Evolutionary conservation across 768 basidiomycete species (phyloP).

Genomic region (Psilocybe azurescens): DNA sequence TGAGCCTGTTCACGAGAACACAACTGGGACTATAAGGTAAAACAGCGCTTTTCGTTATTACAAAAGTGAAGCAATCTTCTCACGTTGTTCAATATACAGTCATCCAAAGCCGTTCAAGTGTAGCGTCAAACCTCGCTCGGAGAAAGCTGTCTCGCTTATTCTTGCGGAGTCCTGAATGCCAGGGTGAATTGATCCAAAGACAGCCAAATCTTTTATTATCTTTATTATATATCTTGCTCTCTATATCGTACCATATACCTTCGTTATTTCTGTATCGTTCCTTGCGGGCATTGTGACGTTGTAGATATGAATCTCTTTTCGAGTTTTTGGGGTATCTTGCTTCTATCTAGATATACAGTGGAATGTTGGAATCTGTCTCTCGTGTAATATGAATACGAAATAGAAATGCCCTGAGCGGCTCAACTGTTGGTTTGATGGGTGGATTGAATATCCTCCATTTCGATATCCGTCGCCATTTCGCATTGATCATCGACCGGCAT

Average conservation of each 20-base stretch:
- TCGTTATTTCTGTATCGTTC: constrained; percentile 6
- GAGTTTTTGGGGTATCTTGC: neutral
- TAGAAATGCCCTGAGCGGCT: neutral
- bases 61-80: neutral
- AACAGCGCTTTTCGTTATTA: constrained; percentile 4
- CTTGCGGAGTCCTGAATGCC: constrained; percentile 43
- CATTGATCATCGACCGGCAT: constrained; percentile 6
- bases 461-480: constrained; percentile 7
- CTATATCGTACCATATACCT: constrained; percentile 23
- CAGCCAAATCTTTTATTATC: constrained; percentile 26
- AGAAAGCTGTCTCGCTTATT: constrained; percentile 58
- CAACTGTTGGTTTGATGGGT: neutral
- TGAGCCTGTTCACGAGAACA: constrained; percentile 60
- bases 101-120: constrained; percentile 71
- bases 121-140: constrained; percentile 62
- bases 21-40: constrained; percentile 70
- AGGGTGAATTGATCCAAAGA: constrained; percentile 11
- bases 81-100: constrained; percentile 30
- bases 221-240: constrained; percentile 41
- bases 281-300: constrained; percentile 8
- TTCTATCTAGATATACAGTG: constrained; percentile 5
- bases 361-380: neutral
- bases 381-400: neutral
- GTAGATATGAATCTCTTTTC: constrained; percentile 1
- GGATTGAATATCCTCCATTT: constrained; percentile 13